Evolutionary conservation across 371 early-diverging fungal species (phyloP).

Genomic region (Fennellomyces sp.): DNA sequence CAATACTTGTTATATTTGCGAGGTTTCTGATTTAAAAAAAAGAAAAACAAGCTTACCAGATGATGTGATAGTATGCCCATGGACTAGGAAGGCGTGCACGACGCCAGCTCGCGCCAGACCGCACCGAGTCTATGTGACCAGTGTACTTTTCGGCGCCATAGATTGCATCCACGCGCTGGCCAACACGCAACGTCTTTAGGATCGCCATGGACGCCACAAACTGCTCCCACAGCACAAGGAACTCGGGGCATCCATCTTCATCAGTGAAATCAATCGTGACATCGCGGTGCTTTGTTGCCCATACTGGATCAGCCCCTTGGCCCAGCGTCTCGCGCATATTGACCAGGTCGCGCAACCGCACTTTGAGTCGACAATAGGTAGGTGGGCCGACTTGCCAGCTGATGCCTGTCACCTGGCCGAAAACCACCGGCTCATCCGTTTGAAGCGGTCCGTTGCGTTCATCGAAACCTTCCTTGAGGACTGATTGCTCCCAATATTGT

Average conservation of each 20-base stretch:
- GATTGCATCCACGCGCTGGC: slow-evolving; percentile 65
- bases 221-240: slow-evolving; percentile 65
- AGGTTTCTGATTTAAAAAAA: no score
- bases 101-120: slow-evolving; percentile 36
- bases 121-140: slow-evolving; percentile 45
- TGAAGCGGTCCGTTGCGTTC: slow-evolving; percentile 56
- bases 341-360: slow-evolving; percentile 36
- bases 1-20: no score
- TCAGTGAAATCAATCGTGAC: slow-evolving; percentile 72
- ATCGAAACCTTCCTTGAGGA: slow-evolving; percentile 54
- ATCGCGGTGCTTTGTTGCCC: slow-evolving; percentile 35
- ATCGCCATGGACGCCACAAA: slow-evolving; percentile 64
- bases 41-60: slow-evolving; percentile 33
- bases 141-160: slow-evolving; percentile 70
- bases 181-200: slow-evolving; percentile 35
- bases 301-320: slow-evolving; percentile 34
- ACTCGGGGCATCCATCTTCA: slow-evolving; percentile 73
- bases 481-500: slow-evolving; percentile 60
- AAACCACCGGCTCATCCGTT: slow-evolving; percentile 54
- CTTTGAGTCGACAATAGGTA: slow-evolving; percentile 64
- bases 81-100: slow-evolving; percentile 43
- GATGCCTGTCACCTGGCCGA: slow-evolving; percentile 60
- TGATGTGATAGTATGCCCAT: slow-evolving; percentile 59
- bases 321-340: slow-evolving; percentile 27
- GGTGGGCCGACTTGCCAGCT: slow-evolving; percentile 76